A percentile compares a stretch with the other conserved stretches of the same genome.
These are phyloP conservation scores for Termitomyces sp. DNA, from an alignment of 768 basidiomycete genomes.

Conservation along the genomic window DNA sequence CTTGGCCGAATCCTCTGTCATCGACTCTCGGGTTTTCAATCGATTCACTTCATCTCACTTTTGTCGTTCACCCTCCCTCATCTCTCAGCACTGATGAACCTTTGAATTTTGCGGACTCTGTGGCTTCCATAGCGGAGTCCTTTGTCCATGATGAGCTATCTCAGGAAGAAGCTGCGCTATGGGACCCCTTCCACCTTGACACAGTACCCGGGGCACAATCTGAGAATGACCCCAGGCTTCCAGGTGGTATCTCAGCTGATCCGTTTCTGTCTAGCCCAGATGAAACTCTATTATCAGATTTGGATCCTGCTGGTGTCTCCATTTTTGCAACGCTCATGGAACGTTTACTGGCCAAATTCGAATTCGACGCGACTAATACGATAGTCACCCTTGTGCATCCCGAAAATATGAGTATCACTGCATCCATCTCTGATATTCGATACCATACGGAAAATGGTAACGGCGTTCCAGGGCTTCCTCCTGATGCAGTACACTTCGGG, in stretches of 20 bases:
- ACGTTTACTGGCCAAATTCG: constrained; percentile 69
- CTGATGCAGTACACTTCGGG: constrained; percentile 3
- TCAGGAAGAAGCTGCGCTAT: constrained; percentile 64
- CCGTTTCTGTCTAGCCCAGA: constrained; percentile 39
- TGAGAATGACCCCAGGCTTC: constrained; percentile 41
- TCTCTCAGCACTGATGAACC: constrained; percentile 16
- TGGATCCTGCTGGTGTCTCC: constrained; percentile 71
- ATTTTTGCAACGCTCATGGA: constrained; percentile 79
- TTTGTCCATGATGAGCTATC: constrained; percentile 84
- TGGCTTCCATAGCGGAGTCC: constrained; percentile 64
- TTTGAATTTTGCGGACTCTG: constrained; percentile 63
- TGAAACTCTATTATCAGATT: constrained; percentile 34
- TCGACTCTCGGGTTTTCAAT: constrained; percentile 67
- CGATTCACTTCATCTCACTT: constrained; percentile 62
- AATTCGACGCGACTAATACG: constrained; percentile 67
- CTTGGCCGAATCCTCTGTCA: constrained; percentile 80
- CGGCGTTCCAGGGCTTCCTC: background rate
- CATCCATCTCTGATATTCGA: constrained; percentile 49
- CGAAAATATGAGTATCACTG: constrained; percentile 52
- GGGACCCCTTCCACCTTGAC: constrained; percentile 59
- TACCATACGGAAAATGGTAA: constrained; percentile 43
- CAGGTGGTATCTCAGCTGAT: constrained; percentile 59
- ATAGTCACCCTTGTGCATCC: constrained; percentile 67
- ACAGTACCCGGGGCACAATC: constrained; percentile 18
- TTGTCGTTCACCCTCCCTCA: constrained; percentile 36